Percentiles rank a stretch among this genome's conserved stretches.
Conservation (phyloP, 768 basidiomycete genomes). For the Leucocoprinus birnbaumii region DNA sequence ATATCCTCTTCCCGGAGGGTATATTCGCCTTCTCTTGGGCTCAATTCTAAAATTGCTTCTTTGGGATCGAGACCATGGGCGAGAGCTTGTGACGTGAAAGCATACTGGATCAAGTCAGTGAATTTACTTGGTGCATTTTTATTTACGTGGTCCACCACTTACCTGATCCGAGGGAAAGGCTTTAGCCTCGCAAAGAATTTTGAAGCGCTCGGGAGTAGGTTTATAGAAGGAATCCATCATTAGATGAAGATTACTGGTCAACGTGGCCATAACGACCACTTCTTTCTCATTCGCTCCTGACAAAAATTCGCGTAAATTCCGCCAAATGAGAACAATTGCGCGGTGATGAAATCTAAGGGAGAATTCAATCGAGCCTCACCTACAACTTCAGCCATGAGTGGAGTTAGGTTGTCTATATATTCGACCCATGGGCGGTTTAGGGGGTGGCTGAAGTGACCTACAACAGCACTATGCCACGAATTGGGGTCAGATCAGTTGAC, state of each 20-base stretch:
- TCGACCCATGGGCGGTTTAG: conserved; percentile 78
- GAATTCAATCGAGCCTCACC: conserved; percentile 46
- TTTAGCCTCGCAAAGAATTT: conserved; percentile 91
- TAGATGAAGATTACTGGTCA: conserved; percentile 94
- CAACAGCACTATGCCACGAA: conserved; percentile 59
- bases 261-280: conserved; percentile 92
- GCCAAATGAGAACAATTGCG: neutral
- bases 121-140: conserved; percentile 10
- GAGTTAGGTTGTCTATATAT: conserved; percentile 69
- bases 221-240: conserved; percentile 95
- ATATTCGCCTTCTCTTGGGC: conserved; percentile 81
- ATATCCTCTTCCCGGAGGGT: conserved; percentile 89
- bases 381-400: conserved; percentile 76
- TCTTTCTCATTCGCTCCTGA: conserved; percentile 84
- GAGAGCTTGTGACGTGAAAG: conserved; percentile 87
- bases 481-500: conserved; percentile 6
- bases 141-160: conserved; percentile 22
- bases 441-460: conserved; percentile 92
- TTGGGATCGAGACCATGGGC: conserved; percentile 76
- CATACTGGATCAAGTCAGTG: conserved; percentile 61
- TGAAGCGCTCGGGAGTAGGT: conserved; percentile 80
- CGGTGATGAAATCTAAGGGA: conserved; percentile 10
- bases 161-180: conserved; percentile 98
- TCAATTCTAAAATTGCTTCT: conserved; percentile 72
- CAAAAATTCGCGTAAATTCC: conserved; percentile 21